Base-by-base conservation (phyloP, 768 basidiomycete species). In the Candolleomyces eurysporus region DNA sequence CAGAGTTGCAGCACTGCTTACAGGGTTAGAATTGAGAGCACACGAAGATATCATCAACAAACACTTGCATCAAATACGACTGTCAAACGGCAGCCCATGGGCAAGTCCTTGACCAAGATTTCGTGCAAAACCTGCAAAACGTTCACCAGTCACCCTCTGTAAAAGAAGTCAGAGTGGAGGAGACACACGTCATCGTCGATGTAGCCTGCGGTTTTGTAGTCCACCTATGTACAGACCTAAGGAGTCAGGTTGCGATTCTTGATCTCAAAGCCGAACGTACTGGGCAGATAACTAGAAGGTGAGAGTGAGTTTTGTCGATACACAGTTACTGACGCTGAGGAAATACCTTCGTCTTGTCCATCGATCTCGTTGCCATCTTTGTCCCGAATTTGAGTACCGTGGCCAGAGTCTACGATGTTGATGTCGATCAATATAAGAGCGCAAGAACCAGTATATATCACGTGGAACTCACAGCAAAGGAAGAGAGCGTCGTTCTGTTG, bases 81-180 rank as follows among this genome's bases (percentile, higher is more conserved):
- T 6, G 96, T 98, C 55, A 99, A 76, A 48, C 96, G 89, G 71
- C 96, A 97, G 1, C 94, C 94, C 8, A 84, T 68, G 17, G 95
- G 95, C 3, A 98, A 82, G 21, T 87, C 81, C 58, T 83, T 80
- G 2, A 94, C 93, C 85, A 98, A 82, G 53, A 92, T 85, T 3
- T 78, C 77, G 68, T 96, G 91, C 81, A 96, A 84, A 3, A 81
- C 61, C 89, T 91, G 16, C 39, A 56, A 16, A 49, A n/a, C 14
- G 16, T 17, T 51, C 43, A 48, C 31, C 14, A 30, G 43, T 19
- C 32, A 26, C 19, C 11, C 10, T 26, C 48, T 14, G 26, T 5
- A 46, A 4, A 22, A 42, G 36, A n/a, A 22, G 32, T 5, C 36
- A 11, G 11, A 52, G 7, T 48, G 10, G 10, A 9, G 21, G 52